Conservation (phyloP, 331 rosid genomes). For the Malus hybrid region DNA sequence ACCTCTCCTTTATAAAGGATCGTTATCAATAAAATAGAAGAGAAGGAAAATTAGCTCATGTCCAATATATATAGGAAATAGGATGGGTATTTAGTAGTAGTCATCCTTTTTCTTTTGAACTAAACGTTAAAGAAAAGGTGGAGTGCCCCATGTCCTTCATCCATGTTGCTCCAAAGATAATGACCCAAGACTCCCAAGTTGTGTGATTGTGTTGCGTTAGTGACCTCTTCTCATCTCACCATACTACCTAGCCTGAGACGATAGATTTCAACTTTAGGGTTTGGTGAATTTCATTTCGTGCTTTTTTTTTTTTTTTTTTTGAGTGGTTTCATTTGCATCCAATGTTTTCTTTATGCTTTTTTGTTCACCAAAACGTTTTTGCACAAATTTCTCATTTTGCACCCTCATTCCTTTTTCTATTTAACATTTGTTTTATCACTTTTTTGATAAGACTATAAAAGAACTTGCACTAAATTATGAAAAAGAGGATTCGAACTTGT, state of each 20-base stretch:
- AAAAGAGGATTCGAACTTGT: no score
- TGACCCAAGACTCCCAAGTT: background rate
- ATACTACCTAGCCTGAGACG: background rate
- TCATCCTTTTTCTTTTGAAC: background rate
- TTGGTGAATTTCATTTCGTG: no score
- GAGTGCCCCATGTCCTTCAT: background rate
- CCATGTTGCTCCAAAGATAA: background rate
- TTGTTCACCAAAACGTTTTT: no score
- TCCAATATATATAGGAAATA: no score
- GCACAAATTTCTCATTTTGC: background rate
- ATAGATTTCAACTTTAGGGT: no score
- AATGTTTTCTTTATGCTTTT: background rate
- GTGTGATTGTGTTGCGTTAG: no score
- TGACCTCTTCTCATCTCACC: background rate
- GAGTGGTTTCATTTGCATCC: background rate
- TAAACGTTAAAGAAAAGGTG: background rate
- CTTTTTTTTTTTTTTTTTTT: background rate
- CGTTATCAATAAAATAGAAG: background rate
- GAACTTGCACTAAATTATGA: no score
- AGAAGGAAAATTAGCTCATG: background rate
- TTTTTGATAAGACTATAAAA: no score
- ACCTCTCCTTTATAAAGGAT: background rate
- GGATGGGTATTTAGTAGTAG: background rate
- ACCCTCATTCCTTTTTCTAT: background rate
- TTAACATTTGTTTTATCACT: no score